Evolutionary conservation across 2,329 filamentous ascomycete species (phyloP).

Genomic region (Hymenoscyphus infarciens): DNA sequence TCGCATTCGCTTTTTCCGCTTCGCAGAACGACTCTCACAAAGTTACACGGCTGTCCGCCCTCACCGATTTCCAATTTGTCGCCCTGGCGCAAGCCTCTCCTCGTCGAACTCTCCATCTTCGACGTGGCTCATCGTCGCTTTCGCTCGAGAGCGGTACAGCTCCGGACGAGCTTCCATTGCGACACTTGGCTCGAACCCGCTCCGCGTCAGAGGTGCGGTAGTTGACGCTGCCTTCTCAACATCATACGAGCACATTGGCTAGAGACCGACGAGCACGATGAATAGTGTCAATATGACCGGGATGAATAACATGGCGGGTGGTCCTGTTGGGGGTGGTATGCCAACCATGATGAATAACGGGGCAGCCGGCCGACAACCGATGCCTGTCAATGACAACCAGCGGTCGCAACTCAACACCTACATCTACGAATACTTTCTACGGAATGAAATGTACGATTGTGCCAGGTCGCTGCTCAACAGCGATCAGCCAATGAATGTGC

Average conservation of each 20-base stretch:
- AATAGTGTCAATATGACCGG: slow-evolving; percentile 51
- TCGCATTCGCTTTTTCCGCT: slow-evolving; percentile 22
- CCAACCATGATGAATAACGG: slow-evolving; percentile 62
- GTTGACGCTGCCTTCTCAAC: slow-evolving; percentile 21
- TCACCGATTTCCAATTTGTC: slow-evolving; percentile 20
- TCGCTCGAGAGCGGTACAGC: slow-evolving; percentile 4
- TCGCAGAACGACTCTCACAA: slow-evolving; percentile 16
- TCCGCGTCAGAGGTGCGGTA: slow-evolving; percentile 31
- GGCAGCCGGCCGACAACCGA: slow-evolving; percentile 37
- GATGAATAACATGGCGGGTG: slow-evolving; percentile 64
- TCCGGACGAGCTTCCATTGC: slow-evolving; percentile 20
- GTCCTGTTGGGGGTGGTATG: slow-evolving; percentile 57
- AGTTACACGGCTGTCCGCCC: slow-evolving; percentile 18
- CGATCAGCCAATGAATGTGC: slow-evolving; percentile 62
- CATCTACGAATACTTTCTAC: slow-evolving; percentile 89
- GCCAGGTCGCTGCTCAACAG: slow-evolving; percentile 69
- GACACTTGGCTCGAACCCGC: slow-evolving; percentile 28
- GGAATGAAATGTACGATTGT: slow-evolving; percentile 77
- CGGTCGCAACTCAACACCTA: slow-evolving; percentile 73
- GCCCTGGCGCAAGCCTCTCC: slow-evolving; percentile 14
- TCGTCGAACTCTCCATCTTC: not conserved
- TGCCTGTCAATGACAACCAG: slow-evolving; percentile 37
- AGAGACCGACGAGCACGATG: slow-evolving; percentile 25
- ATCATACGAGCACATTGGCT: not conserved
- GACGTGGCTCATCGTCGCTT: slow-evolving; percentile 2